A percentile compares a stretch with the other conserved stretches of the same genome.
phyloP scores from a whole-genome alignment of 1,139 yeast genomes.

The Pichia sp. region DNA sequence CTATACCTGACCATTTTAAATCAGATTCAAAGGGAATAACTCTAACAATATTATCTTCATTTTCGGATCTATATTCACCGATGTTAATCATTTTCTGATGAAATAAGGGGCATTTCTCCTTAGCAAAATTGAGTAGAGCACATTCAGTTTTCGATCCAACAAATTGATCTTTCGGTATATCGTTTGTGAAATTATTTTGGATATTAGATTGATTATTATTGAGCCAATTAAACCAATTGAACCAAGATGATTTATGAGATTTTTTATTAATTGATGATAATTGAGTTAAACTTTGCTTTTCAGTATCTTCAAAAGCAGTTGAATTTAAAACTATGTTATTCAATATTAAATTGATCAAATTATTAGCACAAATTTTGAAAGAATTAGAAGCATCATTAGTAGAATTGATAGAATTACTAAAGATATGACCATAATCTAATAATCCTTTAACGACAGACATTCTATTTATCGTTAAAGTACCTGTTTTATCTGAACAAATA shows the following conservation, averaged over 20 bases:
- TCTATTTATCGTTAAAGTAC: conserved; percentile 85
- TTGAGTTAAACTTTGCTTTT: too few species aligned
- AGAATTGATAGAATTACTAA: conserved; percentile 1
- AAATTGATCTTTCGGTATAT: conserved; percentile 28
- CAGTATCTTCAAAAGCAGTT: conserved; percentile 72
- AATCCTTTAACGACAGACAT: conserved; percentile 84
- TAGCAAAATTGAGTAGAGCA: conserved; percentile 70
- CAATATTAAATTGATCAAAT: conserved; percentile 30
- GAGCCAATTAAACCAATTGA: neutral
- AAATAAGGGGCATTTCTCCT: conserved; percentile 44
- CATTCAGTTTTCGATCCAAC: conserved; percentile 94
- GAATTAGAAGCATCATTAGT: conserved; percentile 4
- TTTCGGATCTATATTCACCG: conserved; percentile 34
- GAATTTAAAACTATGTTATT: conserved; percentile 72
- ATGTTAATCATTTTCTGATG: conserved; percentile 33
- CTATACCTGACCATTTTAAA: conserved; percentile 87
- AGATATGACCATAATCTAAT: conserved; percentile 23
- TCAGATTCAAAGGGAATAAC: conserved; percentile 87
- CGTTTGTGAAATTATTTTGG: too few species aligned
- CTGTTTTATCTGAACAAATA: conserved; percentile 94
- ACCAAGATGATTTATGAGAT: neutral
- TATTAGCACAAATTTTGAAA: conserved; percentile 3
- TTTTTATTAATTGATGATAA: conserved; percentile 15
- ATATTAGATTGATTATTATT: neutral
- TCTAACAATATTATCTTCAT: conserved; percentile 45